phyloP scores from a whole-genome alignment of 2,329 filamentous ascomycete genomes.

The Exserohilum turcica region DNA sequence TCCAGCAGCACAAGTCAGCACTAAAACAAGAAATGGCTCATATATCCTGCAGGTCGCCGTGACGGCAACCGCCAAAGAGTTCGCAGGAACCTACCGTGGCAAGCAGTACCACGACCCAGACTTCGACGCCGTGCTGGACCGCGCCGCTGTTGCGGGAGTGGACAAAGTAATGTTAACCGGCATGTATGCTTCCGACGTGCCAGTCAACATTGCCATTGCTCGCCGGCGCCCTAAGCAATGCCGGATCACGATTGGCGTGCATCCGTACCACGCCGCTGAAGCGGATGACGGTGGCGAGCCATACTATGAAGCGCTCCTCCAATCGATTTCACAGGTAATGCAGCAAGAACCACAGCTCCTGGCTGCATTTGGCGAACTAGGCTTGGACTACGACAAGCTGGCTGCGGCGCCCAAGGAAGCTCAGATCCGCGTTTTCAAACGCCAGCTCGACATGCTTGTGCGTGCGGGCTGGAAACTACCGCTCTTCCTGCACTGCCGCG shows the following conservation, averaged over 20 bases:
- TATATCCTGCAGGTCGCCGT: constrained; percentile 33
- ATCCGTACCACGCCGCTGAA: constrained; percentile 58
- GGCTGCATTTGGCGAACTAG: constrained; percentile 57
- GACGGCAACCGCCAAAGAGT: constrained; percentile 49
- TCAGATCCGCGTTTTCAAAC: constrained; percentile 50
- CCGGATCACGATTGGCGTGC: constrained; percentile 56
- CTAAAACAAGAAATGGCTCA: neutral
- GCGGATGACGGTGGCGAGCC: constrained; percentile 42
- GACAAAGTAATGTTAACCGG: constrained; percentile 47
- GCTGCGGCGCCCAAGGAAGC: constrained; percentile 51
- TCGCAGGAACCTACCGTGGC: constrained; percentile 57
- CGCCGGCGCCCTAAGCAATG: constrained; percentile 37
- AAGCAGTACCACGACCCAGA: constrained; percentile 8
- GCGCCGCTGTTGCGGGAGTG: constrained; percentile 45
- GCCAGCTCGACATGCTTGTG: constrained; percentile 51
- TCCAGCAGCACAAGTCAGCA: no score
- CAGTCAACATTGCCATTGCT: constrained; percentile 32
- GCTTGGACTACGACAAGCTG: constrained; percentile 58
- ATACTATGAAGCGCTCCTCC: constrained; percentile 35
- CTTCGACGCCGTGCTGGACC: constrained; percentile 6
- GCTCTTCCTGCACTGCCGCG: constrained; percentile 52
- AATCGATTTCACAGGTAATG: constrained; percentile 27
- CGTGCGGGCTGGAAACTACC: constrained; percentile 44
- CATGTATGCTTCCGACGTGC: constrained; percentile 51
- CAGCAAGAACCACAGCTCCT: constrained; percentile 33